These are phyloP conservation scores for Cubamyces lactineus DNA, from an alignment of 768 basidiomycete species.

Conservation along the genomic window DNA sequence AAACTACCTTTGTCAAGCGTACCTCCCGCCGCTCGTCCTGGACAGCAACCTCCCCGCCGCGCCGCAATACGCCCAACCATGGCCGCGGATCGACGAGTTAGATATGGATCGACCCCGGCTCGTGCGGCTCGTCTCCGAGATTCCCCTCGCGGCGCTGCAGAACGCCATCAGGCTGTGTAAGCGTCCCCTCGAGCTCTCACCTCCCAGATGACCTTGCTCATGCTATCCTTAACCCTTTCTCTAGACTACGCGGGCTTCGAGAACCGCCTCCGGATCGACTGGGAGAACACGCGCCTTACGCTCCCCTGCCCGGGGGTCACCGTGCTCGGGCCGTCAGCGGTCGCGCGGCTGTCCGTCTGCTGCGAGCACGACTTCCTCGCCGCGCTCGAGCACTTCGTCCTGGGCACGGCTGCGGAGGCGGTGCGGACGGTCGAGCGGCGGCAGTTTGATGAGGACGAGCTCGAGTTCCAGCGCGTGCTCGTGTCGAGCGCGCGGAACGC, in stretches of 20 bases:
- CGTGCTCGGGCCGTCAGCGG: background rate
- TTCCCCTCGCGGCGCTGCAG: conserved; percentile 12
- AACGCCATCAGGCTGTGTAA: conserved; percentile 15
- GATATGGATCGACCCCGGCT: background rate
- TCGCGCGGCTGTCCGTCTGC: background rate
- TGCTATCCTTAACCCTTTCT: too few relatives aligned
- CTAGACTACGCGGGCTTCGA: conserved; percentile 13
- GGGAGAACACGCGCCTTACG: conserved; percentile 5
- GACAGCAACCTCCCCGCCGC: background rate
- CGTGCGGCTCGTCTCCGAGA: background rate
- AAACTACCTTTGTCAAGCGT: conserved; percentile 15
- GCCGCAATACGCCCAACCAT: background rate
- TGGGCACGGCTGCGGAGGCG: conserved; percentile 12
- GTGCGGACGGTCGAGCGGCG: conserved; percentile 18
- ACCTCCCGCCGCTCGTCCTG: conserved; percentile 16
- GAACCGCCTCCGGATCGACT: conserved; percentile 5
- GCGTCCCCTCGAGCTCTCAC: background rate
- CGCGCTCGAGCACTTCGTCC: conserved; percentile 11
- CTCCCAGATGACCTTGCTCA: too few relatives aligned
- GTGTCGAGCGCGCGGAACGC: conserved; percentile 1
- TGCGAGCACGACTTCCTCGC: conserved; percentile 11
- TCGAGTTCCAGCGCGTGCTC: conserved; percentile 1
- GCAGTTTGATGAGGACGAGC: conserved; percentile 17
- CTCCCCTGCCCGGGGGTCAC: conserved; percentile 12
- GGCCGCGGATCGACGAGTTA: conserved; percentile 15